These are phyloP conservation scores for Zancudomyces culisetae DNA, from an alignment of 371 early-diverging fungal species.

Conservation along the genomic window DNA sequence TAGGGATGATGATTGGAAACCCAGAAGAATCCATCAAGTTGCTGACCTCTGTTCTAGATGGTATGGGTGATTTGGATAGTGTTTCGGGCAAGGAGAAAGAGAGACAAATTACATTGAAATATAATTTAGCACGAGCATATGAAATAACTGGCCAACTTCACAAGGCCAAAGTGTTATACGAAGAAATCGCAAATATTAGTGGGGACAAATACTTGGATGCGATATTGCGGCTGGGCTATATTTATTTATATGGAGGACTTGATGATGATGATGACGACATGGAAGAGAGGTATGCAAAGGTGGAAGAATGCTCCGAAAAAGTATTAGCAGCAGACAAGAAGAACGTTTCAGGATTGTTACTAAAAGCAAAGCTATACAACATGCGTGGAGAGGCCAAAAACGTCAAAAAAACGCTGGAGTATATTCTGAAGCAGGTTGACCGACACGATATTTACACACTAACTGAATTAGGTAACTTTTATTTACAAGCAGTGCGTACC, in stretches of 20 bases:
- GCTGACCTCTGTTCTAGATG: constrained; percentile 5
- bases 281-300: constrained; percentile 29
- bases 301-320: constrained; percentile 38
- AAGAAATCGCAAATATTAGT: constrained; percentile 40
- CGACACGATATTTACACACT: constrained; percentile 63
- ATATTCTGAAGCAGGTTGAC: constrained; percentile 53
- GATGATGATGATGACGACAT: constrained; percentile 25
- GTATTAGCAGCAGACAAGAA: constrained; percentile 42
- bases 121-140: constrained; percentile 62
- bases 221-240: constrained; percentile 56
- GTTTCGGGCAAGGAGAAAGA: no score
- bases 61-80: constrained; percentile 1
- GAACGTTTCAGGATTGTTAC: constrained; percentile 40
- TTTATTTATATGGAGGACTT: no score
- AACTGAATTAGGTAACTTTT: constrained; percentile 61
- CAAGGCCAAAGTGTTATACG: constrained; percentile 45
- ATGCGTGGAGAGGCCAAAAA: constrained; percentile 33
- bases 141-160: constrained; percentile 40
- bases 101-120: constrained; percentile 35
- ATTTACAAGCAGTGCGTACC: constrained; percentile 29
- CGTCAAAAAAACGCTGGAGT: constrained; percentile 51
- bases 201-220: constrained; percentile 50
- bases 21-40: constrained; percentile 2
- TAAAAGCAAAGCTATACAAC: constrained; percentile 46
- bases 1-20: constrained; percentile 37